Evolutionary conservation across 1,284 basidiomycete genomes (phyloP).

Genomic region (Stereum hirsutum): DNA sequence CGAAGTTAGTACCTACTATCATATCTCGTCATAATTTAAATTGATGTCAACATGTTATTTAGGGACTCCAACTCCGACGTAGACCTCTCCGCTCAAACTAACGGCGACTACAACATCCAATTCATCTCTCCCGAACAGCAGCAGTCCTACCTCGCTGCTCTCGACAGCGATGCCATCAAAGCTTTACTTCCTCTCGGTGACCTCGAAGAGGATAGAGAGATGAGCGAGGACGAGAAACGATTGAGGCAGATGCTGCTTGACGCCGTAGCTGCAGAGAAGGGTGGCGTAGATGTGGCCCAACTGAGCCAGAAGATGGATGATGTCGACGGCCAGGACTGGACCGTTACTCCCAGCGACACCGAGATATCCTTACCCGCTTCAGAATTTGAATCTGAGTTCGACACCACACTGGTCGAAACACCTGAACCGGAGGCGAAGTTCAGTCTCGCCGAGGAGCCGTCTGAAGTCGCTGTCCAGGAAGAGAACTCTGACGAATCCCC

Average conservation of each 20-base stretch:
- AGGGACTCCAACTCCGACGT: too few species aligned
- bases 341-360: constrained; percentile 2
- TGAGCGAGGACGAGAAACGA: constrained; percentile 23
- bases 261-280: too few species aligned
- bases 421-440: too few species aligned
- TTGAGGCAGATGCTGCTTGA: constrained; percentile 21
- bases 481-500: too few species aligned
- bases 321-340: constrained; percentile 16
- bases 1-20: constrained; percentile 24
- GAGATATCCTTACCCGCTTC: too few species aligned
- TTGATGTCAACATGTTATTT: background rate
- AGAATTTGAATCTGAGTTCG: too few species aligned
- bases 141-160: constrained; percentile 20
- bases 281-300: too few species aligned
- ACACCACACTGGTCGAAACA: background rate
- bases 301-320: constrained; percentile 19
- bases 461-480: too few species aligned
- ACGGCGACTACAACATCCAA: constrained; percentile 16
- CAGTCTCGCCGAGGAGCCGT: too few species aligned
- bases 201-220: constrained; percentile 13
- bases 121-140: constrained; percentile 24
- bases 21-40: background rate
- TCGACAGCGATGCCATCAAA: constrained; percentile 22
- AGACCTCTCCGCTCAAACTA: too few species aligned
- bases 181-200: constrained; percentile 23